Percentiles rank a stretch among this genome's conserved stretches.
Conservation (phyloP, 352 stramenopile species). For the Pythium aquatile region DNA sequence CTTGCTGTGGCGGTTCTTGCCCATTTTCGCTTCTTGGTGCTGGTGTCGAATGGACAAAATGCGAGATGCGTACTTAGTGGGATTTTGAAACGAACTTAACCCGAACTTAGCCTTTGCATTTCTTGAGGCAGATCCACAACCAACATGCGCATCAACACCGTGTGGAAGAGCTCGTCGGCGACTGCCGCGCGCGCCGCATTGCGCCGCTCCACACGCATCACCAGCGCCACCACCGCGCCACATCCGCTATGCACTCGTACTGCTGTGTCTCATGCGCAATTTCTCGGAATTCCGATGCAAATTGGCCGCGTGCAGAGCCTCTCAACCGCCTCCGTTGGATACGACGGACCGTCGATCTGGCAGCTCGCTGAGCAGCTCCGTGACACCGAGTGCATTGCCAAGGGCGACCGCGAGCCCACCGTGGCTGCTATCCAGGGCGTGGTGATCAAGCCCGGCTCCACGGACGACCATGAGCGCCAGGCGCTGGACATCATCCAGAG, state of each 20-base stretch:
- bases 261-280: not conserved
- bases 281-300: conserved; percentile 10
- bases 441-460: conserved; percentile 16
- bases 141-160: conserved; percentile 19
- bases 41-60: not conserved
- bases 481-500: conserved; percentile 60
- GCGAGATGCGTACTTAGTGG: conserved; percentile 12
- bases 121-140: not conserved
- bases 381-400: conserved; percentile 14
- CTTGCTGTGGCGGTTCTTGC: conserved; percentile 91
- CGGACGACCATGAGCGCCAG: conserved; percentile 36
- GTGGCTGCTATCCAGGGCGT: conserved; percentile 23
- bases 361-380: conserved; percentile 24
- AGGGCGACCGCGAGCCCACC: conserved; percentile 16
- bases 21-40: conserved; percentile 42
- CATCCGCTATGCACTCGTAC: not conserved
- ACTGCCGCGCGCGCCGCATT: conserved; percentile 4
- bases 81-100: not conserved
- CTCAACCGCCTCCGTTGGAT: not conserved
- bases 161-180: conserved; percentile 20
- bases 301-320: conserved; percentile 14
- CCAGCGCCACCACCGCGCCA: not conserved
- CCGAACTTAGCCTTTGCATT: conserved; percentile 1
- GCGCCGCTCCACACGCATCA: not conserved
- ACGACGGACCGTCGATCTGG: conserved; percentile 20